Conservation (phyloP, 495 filamentous ascomycete species). For the Clohesyomyces aquaticus region DNA sequence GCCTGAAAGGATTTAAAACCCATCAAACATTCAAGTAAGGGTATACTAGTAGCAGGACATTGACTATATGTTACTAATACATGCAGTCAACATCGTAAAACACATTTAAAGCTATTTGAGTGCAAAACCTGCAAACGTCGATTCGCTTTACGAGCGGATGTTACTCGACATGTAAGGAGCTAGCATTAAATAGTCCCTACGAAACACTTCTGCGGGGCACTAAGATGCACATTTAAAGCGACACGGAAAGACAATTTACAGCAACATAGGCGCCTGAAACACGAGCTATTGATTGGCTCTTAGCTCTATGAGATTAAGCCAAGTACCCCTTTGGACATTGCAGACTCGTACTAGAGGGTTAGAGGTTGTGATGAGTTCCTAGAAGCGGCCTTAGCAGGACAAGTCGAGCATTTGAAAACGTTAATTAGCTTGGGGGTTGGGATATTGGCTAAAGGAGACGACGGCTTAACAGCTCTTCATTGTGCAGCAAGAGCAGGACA, state of each 20-base stretch:
- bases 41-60: constrained; percentile 4
- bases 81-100: constrained; percentile 10
- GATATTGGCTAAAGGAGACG: neutral
- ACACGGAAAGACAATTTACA: constrained; percentile 4
- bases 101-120: constrained; percentile 1
- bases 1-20: neutral
- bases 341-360: neutral
- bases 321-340: neutral
- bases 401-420: neutral
- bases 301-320: neutral
- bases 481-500: constrained; percentile 5
- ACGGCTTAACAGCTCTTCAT: constrained; percentile 5
- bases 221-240: neutral
- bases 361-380: constrained; percentile 1
- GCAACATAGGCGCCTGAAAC: neutral
- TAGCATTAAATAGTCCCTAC: neutral
- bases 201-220: neutral
- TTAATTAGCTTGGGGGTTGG: neutral
- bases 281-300: neutral
- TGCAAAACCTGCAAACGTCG: neutral
- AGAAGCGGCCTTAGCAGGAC: neutral
- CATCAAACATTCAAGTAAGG: neutral
- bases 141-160: constrained; percentile 1
- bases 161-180: neutral
- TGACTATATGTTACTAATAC: neutral